A percentile compares a stretch with the other conserved stretches of the same genome.
Evolutionary conservation across 345 rosid species (phyloP).

Genomic region (Syzygium aromaticum): DNA sequence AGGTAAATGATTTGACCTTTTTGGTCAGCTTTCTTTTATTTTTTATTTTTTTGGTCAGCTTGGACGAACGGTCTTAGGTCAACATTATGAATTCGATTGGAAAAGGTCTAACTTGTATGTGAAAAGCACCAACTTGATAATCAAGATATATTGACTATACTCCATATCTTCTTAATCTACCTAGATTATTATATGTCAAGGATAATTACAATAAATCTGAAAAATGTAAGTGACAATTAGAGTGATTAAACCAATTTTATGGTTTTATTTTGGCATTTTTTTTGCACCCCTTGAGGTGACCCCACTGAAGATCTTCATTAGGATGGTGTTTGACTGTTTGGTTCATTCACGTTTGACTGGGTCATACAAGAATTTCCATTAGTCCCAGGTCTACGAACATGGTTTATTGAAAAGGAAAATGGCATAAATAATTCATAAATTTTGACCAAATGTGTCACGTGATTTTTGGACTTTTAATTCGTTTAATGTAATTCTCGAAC

Average conservation of each 20-base stretch:
- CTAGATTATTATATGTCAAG: not conserved
- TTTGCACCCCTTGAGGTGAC: not conserved
- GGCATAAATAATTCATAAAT: no score
- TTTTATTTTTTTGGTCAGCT: not conserved
- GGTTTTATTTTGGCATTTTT: not conserved
- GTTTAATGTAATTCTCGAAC: no score
- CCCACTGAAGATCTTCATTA: not conserved
- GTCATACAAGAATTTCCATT: not conserved
- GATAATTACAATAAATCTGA: no score
- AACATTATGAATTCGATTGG: not conserved
- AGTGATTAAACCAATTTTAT: not conserved
- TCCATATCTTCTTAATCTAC: not conserved
- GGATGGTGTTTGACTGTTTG: not conserved
- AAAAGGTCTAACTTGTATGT: not conserved
- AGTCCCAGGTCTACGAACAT: not conserved
- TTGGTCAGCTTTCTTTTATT: not conserved
- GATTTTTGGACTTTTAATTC: no score
- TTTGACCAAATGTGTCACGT: no score
- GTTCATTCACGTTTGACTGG: not conserved
- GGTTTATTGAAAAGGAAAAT: not conserved
- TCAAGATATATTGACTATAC: not conserved
- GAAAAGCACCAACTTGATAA: not conserved
- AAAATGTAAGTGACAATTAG: not conserved
- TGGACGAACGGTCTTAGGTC: not conserved
- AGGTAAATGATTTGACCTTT: not conserved